Percentiles rank a stretch among this genome's conserved stretches.
phyloP scores from a whole-genome alignment of 2,329 filamentous ascomycete species.

The Colletotrichum orchidophilum region DNA sequence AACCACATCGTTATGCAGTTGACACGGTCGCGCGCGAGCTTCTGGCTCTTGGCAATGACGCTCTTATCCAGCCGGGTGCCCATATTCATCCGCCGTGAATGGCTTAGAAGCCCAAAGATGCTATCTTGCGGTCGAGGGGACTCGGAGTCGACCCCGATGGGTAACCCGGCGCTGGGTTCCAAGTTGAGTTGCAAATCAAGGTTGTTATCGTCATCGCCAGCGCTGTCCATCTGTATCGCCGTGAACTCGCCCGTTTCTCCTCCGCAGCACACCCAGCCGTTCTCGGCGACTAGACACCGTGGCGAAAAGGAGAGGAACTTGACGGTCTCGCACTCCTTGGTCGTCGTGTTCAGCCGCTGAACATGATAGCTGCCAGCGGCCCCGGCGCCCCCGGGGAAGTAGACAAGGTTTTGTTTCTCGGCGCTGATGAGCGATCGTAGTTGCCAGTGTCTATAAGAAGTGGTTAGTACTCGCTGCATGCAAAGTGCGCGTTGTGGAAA shows the following conservation, averaged over 20 bases:
- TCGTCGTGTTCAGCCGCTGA: constrained; percentile 74
- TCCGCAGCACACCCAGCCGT: constrained; percentile 91
- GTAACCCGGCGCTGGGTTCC: constrained; percentile 46
- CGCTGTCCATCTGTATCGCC: constrained; percentile 72
- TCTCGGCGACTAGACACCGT: constrained; percentile 86
- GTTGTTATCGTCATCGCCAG: constrained; percentile 40
- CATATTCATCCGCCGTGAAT: constrained; percentile 43
- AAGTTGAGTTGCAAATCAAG: constrained; percentile 40
- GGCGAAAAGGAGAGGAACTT: constrained; percentile 77
- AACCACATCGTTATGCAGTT: constrained; percentile 75
- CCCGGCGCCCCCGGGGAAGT: constrained; percentile 81
- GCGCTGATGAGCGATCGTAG: constrained; percentile 90
- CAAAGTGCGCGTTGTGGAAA: background rate
- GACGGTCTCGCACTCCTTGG: constrained; percentile 77
- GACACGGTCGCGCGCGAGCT: constrained; percentile 68
- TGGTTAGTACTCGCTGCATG: constrained; percentile 16
- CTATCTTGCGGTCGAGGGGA: constrained; percentile 44
- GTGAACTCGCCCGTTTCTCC: constrained; percentile 90
- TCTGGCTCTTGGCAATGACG: constrained; percentile 60
- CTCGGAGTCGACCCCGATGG: constrained; percentile 41
- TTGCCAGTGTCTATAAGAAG: constrained; percentile 76
- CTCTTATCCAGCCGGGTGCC: constrained; percentile 52
- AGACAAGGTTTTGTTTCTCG: constrained; percentile 79
- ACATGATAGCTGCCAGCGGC: constrained; percentile 72
- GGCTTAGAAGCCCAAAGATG: constrained; percentile 47